Conservation (phyloP, 495 filamentous ascomycete species). For the Lophium mytilinum region DNA sequence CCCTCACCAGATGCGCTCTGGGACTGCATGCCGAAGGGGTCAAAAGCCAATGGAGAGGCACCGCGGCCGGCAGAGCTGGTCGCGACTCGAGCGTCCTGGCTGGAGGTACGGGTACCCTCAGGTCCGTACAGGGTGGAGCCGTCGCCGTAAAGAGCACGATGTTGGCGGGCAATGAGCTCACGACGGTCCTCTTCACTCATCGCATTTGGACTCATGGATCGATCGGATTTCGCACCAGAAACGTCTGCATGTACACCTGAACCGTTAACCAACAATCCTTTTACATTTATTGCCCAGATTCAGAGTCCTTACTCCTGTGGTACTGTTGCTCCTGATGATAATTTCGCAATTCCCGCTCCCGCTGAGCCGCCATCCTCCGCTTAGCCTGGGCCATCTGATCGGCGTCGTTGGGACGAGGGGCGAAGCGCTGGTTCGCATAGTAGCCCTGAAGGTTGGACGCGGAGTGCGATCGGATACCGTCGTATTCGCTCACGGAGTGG, state of each 20-base stretch:
- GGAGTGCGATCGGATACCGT: slow-evolving; percentile 61
- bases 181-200: slow-evolving; percentile 96
- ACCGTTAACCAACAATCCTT: slow-evolving; percentile 35
- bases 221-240: slow-evolving; percentile 73
- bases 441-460: slow-evolving; percentile 82
- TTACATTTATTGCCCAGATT: slow-evolving; percentile 24
- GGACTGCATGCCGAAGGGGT: slow-evolving; percentile 50
- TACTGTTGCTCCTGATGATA: slow-evolving; percentile 99
- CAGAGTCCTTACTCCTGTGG: slow-evolving; percentile 71
- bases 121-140: slow-evolving; percentile 57
- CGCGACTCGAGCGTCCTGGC: slow-evolving; percentile 49
- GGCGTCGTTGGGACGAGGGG: slow-evolving; percentile 85
- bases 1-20: slow-evolving; percentile 35
- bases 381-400: slow-evolving; percentile 99
- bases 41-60: slow-evolving; percentile 55
- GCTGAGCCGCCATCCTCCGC: slow-evolving; percentile 94
- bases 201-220: slow-evolving; percentile 79
- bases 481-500: slow-evolving; percentile 84
- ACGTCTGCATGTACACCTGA: slow-evolving; percentile 77
- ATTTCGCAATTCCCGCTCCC: slow-evolving; percentile 97
- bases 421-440: slow-evolving; percentile 88
- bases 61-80: slow-evolving; percentile 39
- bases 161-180: slow-evolving; percentile 90
- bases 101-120: slow-evolving; percentile 32
- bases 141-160: slow-evolving; percentile 80